Conservation (phyloP, 106 monocot species). For the Posidonia australis region DNA sequence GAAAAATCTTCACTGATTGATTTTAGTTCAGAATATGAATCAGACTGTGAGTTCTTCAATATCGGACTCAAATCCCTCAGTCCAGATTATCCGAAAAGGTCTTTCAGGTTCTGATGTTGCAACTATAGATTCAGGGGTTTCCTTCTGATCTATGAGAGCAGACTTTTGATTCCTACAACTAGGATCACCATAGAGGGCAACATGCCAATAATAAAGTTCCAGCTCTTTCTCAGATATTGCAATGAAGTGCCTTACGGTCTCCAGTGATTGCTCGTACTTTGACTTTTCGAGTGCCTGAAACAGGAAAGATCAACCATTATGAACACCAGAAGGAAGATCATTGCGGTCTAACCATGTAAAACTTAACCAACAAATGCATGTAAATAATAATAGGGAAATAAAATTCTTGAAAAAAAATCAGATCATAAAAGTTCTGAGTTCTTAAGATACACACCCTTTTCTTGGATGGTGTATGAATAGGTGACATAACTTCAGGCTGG, state of each 20-base stretch:
- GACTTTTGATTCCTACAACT: conserved; percentile 36
- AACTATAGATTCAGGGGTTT: conserved; percentile 1
- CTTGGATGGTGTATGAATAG: conserved; percentile 90
- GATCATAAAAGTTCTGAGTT: not conserved
- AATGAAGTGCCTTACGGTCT: conserved; percentile 92
- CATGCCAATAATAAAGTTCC: conserved; percentile 78
- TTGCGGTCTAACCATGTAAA: not conserved
- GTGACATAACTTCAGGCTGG: conserved; percentile 95
- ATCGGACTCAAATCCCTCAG: conserved; percentile 15
- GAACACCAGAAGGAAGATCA: too few relatives aligned
- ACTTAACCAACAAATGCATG: not conserved
- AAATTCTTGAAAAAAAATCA: not conserved
- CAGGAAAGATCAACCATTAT: conserved; percentile 5
- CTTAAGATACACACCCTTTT: conserved; percentile 48
- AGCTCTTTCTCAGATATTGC: conserved; percentile 86
- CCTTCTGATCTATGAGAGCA: conserved; percentile 18
- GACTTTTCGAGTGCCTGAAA: conserved; percentile 97
- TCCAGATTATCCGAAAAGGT: not conserved
- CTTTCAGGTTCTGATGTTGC: conserved; percentile 4
- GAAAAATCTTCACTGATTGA: not conserved
- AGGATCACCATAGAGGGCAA: conserved; percentile 82
- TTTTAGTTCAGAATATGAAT: not conserved
- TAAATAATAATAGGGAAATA: not conserved
- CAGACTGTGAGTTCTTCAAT: conserved; percentile 8
- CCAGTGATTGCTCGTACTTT: conserved; percentile 95